Conservation (phyloP, 2,329 filamentous ascomycete species). For the Epichloe brachyelytri region DNA sequence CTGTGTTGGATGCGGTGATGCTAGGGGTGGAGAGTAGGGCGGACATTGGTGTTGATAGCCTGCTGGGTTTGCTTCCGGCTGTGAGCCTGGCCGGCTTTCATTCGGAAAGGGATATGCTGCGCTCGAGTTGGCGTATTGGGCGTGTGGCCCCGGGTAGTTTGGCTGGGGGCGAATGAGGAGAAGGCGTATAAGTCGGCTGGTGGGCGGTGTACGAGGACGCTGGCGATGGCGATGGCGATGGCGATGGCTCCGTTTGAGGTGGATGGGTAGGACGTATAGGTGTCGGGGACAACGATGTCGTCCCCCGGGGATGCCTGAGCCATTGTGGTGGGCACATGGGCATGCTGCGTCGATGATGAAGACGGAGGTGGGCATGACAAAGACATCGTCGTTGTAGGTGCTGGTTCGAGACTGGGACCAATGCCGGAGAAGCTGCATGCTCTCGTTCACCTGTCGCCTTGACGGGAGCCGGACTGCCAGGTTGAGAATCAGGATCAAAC, state of each 20-base stretch:
- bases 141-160: conserved; percentile 3
- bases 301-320: too few relatives aligned
- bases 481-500: background rate
- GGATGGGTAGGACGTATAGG: background rate
- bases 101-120: background rate
- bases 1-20: conserved; percentile 5
- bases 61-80: background rate
- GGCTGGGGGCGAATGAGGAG: conserved; percentile 4
- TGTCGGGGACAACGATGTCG: too few relatives aligned
- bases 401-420: background rate
- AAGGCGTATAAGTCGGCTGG: conserved; percentile 7
- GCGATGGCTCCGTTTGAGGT: background rate
- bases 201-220: conserved; percentile 1
- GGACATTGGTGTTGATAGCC: conserved; percentile 1
- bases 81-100: background rate
- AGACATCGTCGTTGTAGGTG: background rate
- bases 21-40: conserved; percentile 1
- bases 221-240: background rate
- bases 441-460: background rate
- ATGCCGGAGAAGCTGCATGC: background rate
- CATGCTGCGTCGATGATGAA: too few relatives aligned
- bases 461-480: background rate
- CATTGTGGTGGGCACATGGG: too few relatives aligned
- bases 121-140: conserved; percentile 1
- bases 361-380: background rate